These are phyloP conservation scores for Aspergillus ochraceus DNA, from an alignment of 2,329 filamentous ascomycete species.

Conservation along the genomic window DNA sequence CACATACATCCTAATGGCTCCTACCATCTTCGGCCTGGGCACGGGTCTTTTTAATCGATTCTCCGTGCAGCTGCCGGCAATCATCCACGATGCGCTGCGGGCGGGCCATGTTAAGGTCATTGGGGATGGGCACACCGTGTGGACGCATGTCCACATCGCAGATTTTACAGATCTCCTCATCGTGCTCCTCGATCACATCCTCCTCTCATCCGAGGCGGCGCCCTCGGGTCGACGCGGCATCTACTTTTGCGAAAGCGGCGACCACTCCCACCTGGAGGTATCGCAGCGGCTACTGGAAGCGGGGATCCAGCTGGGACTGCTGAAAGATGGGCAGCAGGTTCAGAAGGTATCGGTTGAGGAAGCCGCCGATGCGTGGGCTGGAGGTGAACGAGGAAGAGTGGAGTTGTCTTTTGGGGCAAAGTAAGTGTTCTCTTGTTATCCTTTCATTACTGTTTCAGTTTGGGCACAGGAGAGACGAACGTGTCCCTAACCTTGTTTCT, in stretches of 20 bases:
- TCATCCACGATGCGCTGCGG: background rate
- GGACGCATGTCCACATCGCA: background rate
- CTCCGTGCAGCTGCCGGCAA: background rate
- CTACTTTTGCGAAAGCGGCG: background rate
- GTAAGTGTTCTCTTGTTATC: no score
- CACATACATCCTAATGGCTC: background rate
- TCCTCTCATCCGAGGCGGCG: background rate
- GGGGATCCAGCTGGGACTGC: background rate
- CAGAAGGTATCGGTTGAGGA: no score
- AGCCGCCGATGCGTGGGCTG: no score
- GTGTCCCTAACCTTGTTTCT: no score
- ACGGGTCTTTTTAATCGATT: background rate
- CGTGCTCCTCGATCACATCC: background rate
- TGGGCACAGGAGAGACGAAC: no score
- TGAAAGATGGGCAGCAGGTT: no score
- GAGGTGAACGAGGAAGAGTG: no score
- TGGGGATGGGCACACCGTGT: background rate
- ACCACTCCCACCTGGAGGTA: background rate
- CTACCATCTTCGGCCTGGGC: background rate
- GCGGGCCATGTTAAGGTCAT: background rate
- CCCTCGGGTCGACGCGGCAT: background rate
- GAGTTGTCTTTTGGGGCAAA: no score
- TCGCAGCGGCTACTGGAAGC: background rate
- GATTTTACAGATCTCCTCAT: background rate
- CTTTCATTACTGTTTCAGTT: no score